Conservation (phyloP, 306 rosid species). For the Parietaria judaica region DNA sequence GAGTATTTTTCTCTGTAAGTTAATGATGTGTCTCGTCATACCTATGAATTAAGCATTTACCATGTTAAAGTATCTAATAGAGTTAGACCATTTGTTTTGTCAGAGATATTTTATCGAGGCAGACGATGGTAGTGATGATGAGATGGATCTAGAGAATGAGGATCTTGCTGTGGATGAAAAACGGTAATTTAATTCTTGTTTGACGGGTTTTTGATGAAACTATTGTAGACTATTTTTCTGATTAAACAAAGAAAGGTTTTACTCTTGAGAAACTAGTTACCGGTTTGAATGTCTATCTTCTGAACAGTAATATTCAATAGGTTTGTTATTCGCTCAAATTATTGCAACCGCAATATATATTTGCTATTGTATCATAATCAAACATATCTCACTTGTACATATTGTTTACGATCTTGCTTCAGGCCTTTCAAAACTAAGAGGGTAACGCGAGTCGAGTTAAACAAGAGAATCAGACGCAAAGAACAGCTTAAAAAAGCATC, state of each 20-base stretch:
- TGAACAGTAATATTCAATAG: too few species aligned
- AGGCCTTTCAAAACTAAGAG: slow-evolving; percentile 51
- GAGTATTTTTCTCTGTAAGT: slow-evolving; percentile 22
- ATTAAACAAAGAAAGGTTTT: too few species aligned
- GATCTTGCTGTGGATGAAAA: slow-evolving; percentile 46
- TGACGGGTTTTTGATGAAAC: too few species aligned
- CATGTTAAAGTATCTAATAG: too few species aligned
- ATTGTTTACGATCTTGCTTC: slow-evolving; percentile 23
- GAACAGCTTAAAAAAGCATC: slow-evolving; percentile 53
- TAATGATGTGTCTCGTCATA: background rate
- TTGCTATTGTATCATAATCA: background rate
- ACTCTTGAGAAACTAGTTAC: too few species aligned
- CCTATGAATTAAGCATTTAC: background rate
- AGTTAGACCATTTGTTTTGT: background rate
- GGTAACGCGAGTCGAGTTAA: slow-evolving; percentile 63
- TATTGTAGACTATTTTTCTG: too few species aligned
- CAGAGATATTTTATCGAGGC: slow-evolving; percentile 83
- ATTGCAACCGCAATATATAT: too few species aligned
- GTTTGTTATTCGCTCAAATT: too few species aligned
- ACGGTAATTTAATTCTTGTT: slow-evolving; percentile 29
- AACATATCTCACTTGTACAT: background rate
- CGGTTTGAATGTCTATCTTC: too few species aligned
- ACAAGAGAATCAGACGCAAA: slow-evolving; percentile 66
- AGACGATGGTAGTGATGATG: slow-evolving; percentile 56
- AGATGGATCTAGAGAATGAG: slow-evolving; percentile 30